Evolutionary conservation across 2,329 filamentous ascomycete genomes (phyloP), one percentile per base, ranked within the genome.

Genomic region (Xylaria sp.): DNA sequence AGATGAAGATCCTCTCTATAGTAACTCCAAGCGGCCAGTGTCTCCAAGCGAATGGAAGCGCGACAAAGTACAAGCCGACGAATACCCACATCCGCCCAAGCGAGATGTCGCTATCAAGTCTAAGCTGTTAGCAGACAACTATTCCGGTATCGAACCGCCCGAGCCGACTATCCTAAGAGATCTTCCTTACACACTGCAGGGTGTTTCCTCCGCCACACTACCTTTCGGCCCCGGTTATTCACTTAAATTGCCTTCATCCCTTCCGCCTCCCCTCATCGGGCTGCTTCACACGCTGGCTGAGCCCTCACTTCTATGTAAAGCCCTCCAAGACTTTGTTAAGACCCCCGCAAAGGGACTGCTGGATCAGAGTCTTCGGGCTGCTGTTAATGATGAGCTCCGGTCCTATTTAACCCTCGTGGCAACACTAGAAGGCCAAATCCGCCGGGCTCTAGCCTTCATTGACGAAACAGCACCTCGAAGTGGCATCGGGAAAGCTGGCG

Each of bases 391-490:
- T 46, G 94, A 99, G 76, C 81, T 99, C 38, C 88, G 93, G 47
- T 92, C 93, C 3, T 99, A 99, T 72, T 81, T 99, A 25, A 90
- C 91, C 40, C 81, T 99, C 13, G 92, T 99, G 37, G 94, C 95
- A 15, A 96, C 93, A 0, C 79, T 99, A 6, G 95, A 99, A 78
- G 91, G 89, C 10, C 94, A 99, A 75, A 97, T 98, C 56, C 86
- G 94, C 60, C 84, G 91, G 64, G 93, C 93, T 1, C 79, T 98
- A 49, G 84, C 89, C 4, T 86, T 89, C 7, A 79, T 95, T n/a
- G 87, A 91, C 65, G 87, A 90, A 53, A 80, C 81, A 1, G 85
- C 85, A 3, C 86, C 90, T 2, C 83, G 88, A 47, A 85, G 86
- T 44, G 89, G 90, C 1, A 87, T 96, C 54, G 90, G 92, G 5